Evolutionary conservation across 2,329 filamentous ascomycete genomes (phyloP).

Genomic region (Xylariaceae sp.): DNA sequence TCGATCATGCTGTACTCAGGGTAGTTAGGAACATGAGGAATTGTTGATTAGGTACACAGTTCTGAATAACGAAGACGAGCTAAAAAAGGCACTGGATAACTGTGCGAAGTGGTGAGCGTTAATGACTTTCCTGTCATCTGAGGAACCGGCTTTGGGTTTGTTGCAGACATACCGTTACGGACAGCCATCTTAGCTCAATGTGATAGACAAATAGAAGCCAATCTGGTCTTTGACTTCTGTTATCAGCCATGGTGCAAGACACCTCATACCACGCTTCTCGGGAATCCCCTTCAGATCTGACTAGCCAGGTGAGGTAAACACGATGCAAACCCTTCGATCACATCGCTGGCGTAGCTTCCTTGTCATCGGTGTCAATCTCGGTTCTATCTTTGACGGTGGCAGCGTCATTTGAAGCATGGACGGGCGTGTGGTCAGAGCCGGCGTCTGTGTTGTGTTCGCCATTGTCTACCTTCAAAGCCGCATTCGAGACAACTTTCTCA

Average conservation of each 20-base stretch:
- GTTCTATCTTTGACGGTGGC: neutral
- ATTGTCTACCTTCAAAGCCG: neutral
- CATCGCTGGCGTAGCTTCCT: neutral
- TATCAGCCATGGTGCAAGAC: neutral
- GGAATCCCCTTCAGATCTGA: neutral
- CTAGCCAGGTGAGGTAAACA: neutral
- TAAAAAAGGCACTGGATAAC: neutral
- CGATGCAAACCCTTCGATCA: neutral
- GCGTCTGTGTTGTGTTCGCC: neutral
- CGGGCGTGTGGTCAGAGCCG: neutral
- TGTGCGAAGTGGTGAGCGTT: neutral
- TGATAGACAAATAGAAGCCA: neutral
- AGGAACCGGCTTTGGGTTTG: neutral
- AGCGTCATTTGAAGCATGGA: neutral
- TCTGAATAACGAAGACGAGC: neutral
- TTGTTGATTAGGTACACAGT: neutral
- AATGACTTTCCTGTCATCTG: neutral
- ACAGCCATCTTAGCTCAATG: neutral
- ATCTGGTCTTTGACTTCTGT: neutral
- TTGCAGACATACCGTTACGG: neutral
- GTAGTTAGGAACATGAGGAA: neutral
- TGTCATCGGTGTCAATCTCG: neutral
- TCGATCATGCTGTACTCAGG: neutral
- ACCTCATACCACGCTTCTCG: neutral
- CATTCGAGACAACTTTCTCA: neutral